Conservation (phyloP, 352 stramenopile species). For the Globisporangium okanoganense region DNA sequence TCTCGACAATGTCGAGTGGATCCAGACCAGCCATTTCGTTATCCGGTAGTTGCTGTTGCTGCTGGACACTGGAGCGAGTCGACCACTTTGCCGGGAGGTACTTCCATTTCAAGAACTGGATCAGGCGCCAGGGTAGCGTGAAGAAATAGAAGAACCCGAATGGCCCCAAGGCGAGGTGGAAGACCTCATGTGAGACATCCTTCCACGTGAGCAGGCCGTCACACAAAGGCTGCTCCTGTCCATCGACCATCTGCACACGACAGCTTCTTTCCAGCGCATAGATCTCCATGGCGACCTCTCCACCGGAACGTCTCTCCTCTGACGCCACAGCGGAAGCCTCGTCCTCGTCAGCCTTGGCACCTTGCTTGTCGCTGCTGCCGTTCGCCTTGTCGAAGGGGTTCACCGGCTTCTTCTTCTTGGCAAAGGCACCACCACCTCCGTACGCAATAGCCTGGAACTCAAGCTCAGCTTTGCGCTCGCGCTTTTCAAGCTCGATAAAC, state of each 20-base stretch:
- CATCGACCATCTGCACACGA: conserved; percentile 28
- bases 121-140: conserved; percentile 41
- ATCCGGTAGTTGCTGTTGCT: neutral
- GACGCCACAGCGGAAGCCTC: neutral
- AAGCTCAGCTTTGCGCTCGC: conserved; percentile 75
- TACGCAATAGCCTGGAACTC: conserved; percentile 84
- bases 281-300: conserved; percentile 65
- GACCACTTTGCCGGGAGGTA: conserved; percentile 39
- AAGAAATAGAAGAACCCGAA: conserved; percentile 68
- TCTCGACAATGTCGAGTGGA: conserved; percentile 11
- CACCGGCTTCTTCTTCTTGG: conserved; percentile 55
- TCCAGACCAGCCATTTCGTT: neutral
- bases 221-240: conserved; percentile 27
- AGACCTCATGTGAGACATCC: conserved; percentile 37
- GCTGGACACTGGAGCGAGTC: neutral
- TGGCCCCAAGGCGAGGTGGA: conserved; percentile 38
- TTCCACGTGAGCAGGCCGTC: conserved; percentile 47
- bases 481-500: conserved; percentile 66
- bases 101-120: conserved; percentile 42
- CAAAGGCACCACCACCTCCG: conserved; percentile 37
- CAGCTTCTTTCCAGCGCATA: conserved; percentile 61
- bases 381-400: conserved; percentile 11
- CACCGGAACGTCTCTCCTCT: conserved; percentile 27
- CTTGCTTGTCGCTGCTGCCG: neutral
- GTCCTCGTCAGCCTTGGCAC: neutral